These are phyloP conservation scores for Crithidia bombi DNA, from an alignment of 208 protist species.

Conservation along the genomic window DNA sequence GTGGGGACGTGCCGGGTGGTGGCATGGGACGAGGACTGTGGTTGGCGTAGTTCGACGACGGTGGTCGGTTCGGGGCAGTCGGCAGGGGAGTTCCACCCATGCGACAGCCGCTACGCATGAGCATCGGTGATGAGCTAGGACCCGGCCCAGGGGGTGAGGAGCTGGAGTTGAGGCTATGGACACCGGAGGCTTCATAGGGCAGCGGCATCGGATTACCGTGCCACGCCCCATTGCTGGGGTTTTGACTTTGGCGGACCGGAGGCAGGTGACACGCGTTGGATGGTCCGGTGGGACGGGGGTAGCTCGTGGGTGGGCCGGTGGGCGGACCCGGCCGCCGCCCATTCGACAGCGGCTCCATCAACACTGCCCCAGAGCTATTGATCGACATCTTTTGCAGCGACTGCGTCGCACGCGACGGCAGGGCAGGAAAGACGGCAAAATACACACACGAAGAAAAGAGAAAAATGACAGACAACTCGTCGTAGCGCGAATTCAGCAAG, in stretches of 20 bases:
- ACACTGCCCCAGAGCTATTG: slow-evolving; percentile 11
- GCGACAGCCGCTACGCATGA: neutral
- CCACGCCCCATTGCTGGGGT: slow-evolving; percentile 4
- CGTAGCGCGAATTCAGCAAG: no score
- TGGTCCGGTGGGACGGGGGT: neutral
- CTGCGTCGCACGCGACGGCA: neutral
- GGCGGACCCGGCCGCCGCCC: neutral
- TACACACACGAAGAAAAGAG: neutral
- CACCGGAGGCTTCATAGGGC: neutral
- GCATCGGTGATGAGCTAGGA: neutral
- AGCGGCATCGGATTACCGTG: neutral
- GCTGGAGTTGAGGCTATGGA: neutral
- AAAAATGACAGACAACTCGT: neutral
- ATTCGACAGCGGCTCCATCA: neutral
- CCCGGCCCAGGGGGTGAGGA: neutral
- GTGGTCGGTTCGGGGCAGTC: neutral
- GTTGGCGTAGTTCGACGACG: neutral
- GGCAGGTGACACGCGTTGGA: neutral
- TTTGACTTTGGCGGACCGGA: neutral
- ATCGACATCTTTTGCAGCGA: slow-evolving; percentile 10
- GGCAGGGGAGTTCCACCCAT: neutral
- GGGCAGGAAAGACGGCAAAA: slow-evolving; percentile 1
- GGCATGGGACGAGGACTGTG: slow-evolving; percentile 5
- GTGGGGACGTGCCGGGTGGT: neutral
- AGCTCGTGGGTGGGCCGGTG: neutral